Evolutionary conservation across 768 basidiomycete genomes (phyloP).

Genomic region (Mycena filopes): DNA sequence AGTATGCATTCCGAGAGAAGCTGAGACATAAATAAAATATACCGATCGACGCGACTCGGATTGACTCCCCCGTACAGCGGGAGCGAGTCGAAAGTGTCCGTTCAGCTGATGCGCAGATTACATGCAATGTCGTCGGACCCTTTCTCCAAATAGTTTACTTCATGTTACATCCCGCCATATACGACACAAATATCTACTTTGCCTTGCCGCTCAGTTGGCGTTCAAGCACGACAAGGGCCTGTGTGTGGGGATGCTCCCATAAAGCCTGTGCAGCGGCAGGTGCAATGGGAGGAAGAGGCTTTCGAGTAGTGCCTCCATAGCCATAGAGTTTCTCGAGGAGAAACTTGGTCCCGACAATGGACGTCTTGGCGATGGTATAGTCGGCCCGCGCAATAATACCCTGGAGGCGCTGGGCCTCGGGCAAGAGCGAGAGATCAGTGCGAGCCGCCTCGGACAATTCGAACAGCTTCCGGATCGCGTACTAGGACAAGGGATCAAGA

Average conservation of each 20-base stretch:
- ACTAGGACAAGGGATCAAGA: slow-evolving; percentile 45
- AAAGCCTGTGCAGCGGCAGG: slow-evolving; percentile 65
- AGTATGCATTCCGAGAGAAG: too few species aligned
- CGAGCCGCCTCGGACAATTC: slow-evolving; percentile 68
- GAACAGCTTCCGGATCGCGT: slow-evolving; percentile 69
- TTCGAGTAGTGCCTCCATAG: slow-evolving; percentile 84
- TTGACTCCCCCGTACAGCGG: too few species aligned
- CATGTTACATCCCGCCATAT: too few species aligned
- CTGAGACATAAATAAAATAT: too few species aligned
- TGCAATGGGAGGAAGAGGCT: slow-evolving; percentile 77
- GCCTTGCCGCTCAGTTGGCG: slow-evolving; percentile 60
- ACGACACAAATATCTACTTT: slow-evolving; percentile 16
- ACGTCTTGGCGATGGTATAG: slow-evolving; percentile 78
- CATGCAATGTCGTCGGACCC: too few species aligned
- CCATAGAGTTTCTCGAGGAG: slow-evolving; percentile 79
- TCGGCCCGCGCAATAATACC: slow-evolving; percentile 86
- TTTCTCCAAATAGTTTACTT: too few species aligned
- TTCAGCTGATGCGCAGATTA: too few species aligned
- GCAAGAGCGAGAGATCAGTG: slow-evolving; percentile 64
- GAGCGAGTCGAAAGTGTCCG: too few species aligned
- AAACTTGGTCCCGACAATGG: slow-evolving; percentile 87
- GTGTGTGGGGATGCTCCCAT: slow-evolving; percentile 79
- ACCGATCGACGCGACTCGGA: too few species aligned
- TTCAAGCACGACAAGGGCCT: slow-evolving; percentile 74
- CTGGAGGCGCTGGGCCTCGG: slow-evolving; percentile 80